Conservation (phyloP, 2,329 filamentous ascomycete genomes). For the Aureobasidium uvarum region DNA sequence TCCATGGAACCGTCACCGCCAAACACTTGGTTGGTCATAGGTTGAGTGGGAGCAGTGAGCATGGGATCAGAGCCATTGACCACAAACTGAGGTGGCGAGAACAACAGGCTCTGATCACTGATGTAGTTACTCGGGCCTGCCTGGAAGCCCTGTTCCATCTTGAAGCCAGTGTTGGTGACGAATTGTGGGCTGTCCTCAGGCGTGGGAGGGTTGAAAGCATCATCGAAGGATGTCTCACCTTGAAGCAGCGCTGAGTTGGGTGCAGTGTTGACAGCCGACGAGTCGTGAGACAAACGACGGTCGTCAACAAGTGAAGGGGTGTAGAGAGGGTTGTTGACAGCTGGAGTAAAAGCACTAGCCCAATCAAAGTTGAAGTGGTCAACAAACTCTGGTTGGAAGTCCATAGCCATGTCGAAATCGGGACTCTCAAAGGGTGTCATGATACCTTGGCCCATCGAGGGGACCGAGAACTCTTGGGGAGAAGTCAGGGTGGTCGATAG, state of each 20-base stretch:
- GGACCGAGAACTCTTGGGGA: constrained; percentile 36
- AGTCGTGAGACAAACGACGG: constrained; percentile 30
- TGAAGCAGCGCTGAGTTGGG: constrained; percentile 46
- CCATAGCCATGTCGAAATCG: constrained; percentile 35
- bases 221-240: constrained; percentile 43
- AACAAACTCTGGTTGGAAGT: constrained; percentile 36
- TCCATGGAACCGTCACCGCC: background rate
- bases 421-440: constrained; percentile 33
- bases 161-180: constrained; percentile 1
- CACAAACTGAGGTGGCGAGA: constrained; percentile 8
- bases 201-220: constrained; percentile 57
- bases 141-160: background rate
- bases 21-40: background rate
- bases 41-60: constrained; percentile 12
- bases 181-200: constrained; percentile 45
- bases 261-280: constrained; percentile 30
- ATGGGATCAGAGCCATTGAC: constrained; percentile 11
- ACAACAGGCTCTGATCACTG: constrained; percentile 19
- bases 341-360: constrained; percentile 31
- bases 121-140: constrained; percentile 9
- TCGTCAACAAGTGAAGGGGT: constrained; percentile 41
- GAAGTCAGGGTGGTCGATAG: constrained; percentile 29
- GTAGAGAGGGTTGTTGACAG: constrained; percentile 33
- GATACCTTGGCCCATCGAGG: constrained; percentile 36
- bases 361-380: constrained; percentile 40